A percentile compares a stretch with the other conserved stretches of the same genome.
Evolutionary conservation across 164 flowering plant genomes (phyloP).

Genomic region (Macadamia tetraphylla): DNA sequence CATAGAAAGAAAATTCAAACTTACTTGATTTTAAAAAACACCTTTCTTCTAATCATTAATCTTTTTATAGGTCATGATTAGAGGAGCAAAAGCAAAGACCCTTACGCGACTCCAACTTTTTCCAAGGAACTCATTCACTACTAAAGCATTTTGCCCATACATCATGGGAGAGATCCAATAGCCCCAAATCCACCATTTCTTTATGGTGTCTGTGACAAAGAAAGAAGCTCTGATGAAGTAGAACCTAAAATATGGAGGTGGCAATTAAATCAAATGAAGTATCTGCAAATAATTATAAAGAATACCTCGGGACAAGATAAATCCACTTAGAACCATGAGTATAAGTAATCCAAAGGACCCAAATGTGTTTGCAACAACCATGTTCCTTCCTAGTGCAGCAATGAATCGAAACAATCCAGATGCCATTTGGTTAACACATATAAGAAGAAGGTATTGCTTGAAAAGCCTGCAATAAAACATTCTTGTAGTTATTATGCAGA

Average conservation of each 20-base stretch:
- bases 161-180: conserved; percentile 55
- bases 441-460: conserved; percentile 38
- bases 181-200: conserved; percentile 56
- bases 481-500: neutral
- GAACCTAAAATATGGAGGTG: no score
- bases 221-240: no score
- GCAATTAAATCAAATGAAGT: no score
- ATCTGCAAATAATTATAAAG: no score
- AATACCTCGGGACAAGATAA: conserved; percentile 44
- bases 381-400: conserved; percentile 40
- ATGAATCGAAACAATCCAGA: conserved; percentile 41
- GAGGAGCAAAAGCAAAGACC: neutral
- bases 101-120: conserved; percentile 39
- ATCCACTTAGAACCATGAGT: conserved; percentile 40
- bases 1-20: neutral
- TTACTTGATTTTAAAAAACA: neutral
- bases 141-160: conserved; percentile 44
- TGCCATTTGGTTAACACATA: conserved; percentile 49
- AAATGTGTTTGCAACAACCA: conserved; percentile 48
- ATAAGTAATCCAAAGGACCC: conserved; percentile 39
- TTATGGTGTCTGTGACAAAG: conserved; percentile 35
- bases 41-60: no score
- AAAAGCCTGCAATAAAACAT: conserved; percentile 34
- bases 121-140: conserved; percentile 48
- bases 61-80: neutral